These are phyloP conservation scores for Trametes versicolor DNA, from an alignment of 1,284 basidiomycete genomes.

Conservation along the genomic window DNA sequence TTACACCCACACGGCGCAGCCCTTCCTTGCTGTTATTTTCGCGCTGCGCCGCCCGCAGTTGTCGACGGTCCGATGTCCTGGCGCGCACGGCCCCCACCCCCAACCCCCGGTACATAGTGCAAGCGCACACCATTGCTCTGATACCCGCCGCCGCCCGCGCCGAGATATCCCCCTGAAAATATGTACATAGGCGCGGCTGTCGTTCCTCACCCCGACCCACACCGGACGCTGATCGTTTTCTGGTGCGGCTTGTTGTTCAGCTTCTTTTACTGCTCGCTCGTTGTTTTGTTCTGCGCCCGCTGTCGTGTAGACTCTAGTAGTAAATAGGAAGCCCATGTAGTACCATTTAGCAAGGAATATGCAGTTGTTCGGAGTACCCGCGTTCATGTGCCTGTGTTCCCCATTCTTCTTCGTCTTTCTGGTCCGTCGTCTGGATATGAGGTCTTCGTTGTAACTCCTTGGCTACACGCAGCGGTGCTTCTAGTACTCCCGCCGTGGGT, in stretches of 20 bases:
- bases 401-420: too few relatives aligned
- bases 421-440: too few relatives aligned
- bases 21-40: background rate
- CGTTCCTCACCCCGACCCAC: too few relatives aligned
- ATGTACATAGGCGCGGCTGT: slow-evolving; percentile 1
- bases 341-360: background rate
- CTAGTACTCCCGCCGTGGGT: too few relatives aligned
- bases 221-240: background rate
- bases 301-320: slow-evolving; percentile 3
- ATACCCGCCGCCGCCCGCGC: background rate
- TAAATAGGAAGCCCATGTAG: slow-evolving; percentile 3
- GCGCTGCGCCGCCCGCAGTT: background rate
- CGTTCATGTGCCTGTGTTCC: background rate
- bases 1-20: slow-evolving; percentile 1
- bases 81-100: background rate
- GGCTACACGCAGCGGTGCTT: too few relatives aligned
- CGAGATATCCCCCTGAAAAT: slow-evolving; percentile 3
- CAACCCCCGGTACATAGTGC: too few relatives aligned
- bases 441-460: too few relatives aligned
- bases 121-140: too few relatives aligned
- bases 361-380: background rate
- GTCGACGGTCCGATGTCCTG: background rate
- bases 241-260: background rate
- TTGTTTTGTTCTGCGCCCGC: background rate
- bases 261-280: background rate